Evolutionary conservation across 208 protist species (phyloP).

Genomic region (Porcisia deanei): DNA sequence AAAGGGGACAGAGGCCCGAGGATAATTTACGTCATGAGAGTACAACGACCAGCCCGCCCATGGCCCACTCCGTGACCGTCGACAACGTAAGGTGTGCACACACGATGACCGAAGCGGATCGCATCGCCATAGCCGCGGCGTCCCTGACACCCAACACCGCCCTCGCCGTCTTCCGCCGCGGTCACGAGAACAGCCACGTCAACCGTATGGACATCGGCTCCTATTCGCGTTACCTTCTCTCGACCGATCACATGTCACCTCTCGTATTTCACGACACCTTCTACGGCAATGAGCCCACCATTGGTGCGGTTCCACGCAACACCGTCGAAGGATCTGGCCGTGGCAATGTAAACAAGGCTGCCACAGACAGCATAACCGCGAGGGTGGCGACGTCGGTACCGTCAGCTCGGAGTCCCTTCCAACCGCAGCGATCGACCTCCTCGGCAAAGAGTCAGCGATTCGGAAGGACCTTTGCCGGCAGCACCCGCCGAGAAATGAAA

Average conservation of each 20-base stretch:
- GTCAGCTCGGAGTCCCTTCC: not conserved
- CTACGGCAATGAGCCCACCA: slow-evolving; percentile 34
- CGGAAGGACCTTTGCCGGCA: slow-evolving; percentile 18
- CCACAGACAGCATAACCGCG: not conserved
- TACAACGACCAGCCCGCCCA: not conserved
- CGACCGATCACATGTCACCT: slow-evolving; percentile 39
- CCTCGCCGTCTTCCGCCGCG: slow-evolving; percentile 48
- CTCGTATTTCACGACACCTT: slow-evolving; percentile 42
- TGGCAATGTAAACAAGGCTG: not conserved
- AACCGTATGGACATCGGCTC: slow-evolving; percentile 71
- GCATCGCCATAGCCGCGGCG: slow-evolving; percentile 22
- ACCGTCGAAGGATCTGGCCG: slow-evolving; percentile 12
- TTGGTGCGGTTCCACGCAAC: slow-evolving; percentile 42
- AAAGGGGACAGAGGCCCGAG: not conserved
- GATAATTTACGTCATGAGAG: not conserved
- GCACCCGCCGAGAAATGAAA: slow-evolving; percentile 55
- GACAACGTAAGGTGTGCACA: not conserved
- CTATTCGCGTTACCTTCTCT: slow-evolving; percentile 74
- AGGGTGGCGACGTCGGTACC: not conserved
- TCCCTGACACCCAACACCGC: slow-evolving; percentile 31
- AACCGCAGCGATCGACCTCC: slow-evolving; percentile 1
- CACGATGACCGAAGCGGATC: slow-evolving; percentile 11
- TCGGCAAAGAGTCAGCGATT: not conserved
- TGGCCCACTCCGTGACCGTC: not conserved
- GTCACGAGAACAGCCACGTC: slow-evolving; percentile 70